Evolutionary conservation across 2,329 filamentous ascomycete species (phyloP), one percentile per base, ranked within the genome.

Genomic region (Fusarium papillatum): DNA sequence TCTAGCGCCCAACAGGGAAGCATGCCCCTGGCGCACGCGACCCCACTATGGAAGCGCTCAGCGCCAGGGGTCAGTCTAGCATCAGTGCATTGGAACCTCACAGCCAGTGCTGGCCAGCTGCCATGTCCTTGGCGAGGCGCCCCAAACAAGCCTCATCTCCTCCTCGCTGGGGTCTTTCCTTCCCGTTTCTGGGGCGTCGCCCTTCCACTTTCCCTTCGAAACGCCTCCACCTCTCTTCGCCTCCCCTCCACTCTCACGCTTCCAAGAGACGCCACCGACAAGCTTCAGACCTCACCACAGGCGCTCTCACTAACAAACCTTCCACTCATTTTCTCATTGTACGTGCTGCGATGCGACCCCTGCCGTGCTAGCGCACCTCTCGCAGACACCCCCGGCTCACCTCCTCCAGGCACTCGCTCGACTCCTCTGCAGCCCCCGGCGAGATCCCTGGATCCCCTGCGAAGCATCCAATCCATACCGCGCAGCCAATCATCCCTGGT

Each of bases 81-180:
- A 68, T 72, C 50, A 48, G 62, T 55, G 50, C 50, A 55, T 55
- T 55, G 29, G 67, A 50, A 24, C 50, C 57, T 62, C 38, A 53
- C 60, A 64, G 67, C 53, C 73, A 68, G 70, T 76, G 74, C 71
- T 43, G 66, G 68, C 65, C 71, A 72, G 63, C 38, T 76, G 62
- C n/a, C 53, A 67, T 22, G 55, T 26, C 19, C 73, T 65, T 71
- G 69, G 71, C 69, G 73, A 68, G n/a, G 57, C 67, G 71, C 70
- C 74, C 69, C 78, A 77, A 80, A 80, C 78, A 73, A 80, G 73
- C 78, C 74, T 80, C 78, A 80, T 75, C 76, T 78, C 77, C 61
- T 76, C 70, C 66, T 55, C 48, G 60, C 64, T 59, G 36, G 64
- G 64, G 55, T 66, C 34, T 34, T 48, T 57, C 66, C 38, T 50